phyloP scores from a whole-genome alignment of 225 moss, liverwort and hornwort species.

The Physcomitrium patens region DNA sequence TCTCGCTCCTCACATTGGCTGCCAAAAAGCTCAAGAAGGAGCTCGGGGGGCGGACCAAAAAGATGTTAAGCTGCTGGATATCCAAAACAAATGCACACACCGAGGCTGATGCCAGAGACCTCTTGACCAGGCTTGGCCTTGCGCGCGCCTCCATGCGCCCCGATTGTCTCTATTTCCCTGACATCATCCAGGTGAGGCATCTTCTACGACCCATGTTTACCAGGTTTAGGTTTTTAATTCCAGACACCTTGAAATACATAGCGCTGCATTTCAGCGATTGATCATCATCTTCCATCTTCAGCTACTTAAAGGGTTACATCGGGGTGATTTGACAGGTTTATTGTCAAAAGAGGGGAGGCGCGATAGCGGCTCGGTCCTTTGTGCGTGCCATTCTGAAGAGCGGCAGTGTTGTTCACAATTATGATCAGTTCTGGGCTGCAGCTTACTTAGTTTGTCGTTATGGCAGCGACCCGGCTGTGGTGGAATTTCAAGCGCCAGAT shows the following conservation, averaged over 20 bases:
- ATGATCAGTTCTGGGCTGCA: conserved; percentile 57
- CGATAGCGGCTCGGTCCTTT: conserved; percentile 38
- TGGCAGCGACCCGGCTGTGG: conserved; percentile 37
- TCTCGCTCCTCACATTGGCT: conserved; percentile 42
- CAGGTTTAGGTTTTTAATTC: neutral
- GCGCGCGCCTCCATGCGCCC: conserved; percentile 35
- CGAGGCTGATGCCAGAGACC: conserved; percentile 40
- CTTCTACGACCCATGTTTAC: neutral
- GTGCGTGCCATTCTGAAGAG: conserved; percentile 47
- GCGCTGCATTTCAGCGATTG: neutral
- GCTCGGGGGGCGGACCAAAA: conserved; percentile 27
- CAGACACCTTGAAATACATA: neutral
- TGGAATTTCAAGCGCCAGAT: conserved; percentile 48
- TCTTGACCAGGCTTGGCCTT: conserved; percentile 45
- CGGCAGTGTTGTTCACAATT: conserved; percentile 33
- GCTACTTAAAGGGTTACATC: neutral
- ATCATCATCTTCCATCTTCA: neutral
- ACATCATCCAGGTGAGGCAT: conserved; percentile 44
- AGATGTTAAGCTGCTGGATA: conserved; percentile 33
- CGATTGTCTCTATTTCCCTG: conserved; percentile 47
- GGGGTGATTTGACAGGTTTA: conserved; percentile 32
- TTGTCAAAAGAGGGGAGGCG: conserved; percentile 49
- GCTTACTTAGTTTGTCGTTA: conserved; percentile 45
- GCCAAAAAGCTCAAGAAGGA: conserved; percentile 41
- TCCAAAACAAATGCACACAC: conserved; percentile 24